These are phyloP conservation scores for Scedosporium boydii DNA, from an alignment of 2,329 filamentous ascomycete genomes.

Conservation along the genomic window DNA sequence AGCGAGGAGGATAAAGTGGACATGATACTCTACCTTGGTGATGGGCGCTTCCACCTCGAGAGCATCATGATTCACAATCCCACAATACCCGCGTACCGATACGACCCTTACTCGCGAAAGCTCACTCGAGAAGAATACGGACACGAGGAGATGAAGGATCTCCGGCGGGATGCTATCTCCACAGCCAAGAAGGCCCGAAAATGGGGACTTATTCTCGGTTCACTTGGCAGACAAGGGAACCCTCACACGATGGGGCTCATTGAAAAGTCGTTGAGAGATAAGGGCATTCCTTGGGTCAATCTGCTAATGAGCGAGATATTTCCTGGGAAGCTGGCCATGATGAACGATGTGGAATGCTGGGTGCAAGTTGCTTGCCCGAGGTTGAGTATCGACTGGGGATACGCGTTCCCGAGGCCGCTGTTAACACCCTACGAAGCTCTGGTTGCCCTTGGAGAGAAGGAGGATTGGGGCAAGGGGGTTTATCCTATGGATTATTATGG, in stretches of 20 bases:
- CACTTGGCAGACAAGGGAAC: constrained; percentile 88
- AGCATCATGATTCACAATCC: constrained; percentile 99
- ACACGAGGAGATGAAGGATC: constrained; percentile 78
- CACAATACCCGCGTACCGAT: constrained; percentile 78
- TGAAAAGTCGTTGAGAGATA: constrained; percentile 61
- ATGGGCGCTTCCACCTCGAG: constrained; percentile 92
- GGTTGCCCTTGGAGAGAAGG: constrained; percentile 69
- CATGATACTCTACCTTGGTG: constrained; percentile 78
- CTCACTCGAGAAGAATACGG: constrained; percentile 87
- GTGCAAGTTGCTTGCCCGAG: constrained; percentile 97
- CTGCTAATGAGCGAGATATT: constrained; percentile 91
- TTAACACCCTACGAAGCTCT: constrained; percentile 93
- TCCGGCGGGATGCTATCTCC: constrained; percentile 68
- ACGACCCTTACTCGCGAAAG: constrained; percentile 90
- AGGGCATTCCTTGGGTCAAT: constrained; percentile 74
- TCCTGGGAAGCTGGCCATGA: constrained; percentile 86
- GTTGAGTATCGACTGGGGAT: constrained; percentile 97
- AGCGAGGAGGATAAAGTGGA: constrained; percentile 52
- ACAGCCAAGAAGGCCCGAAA: constrained; percentile 69
- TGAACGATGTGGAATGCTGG: constrained; percentile 94
- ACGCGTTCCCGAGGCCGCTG: constrained; percentile 81
- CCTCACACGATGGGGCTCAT: constrained; percentile 85
- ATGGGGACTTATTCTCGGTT: constrained; percentile 92
- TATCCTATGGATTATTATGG: constrained; percentile 99
- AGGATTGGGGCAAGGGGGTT: constrained; percentile 65